Percentiles rank a stretch among this genome's conserved stretches.
Evolutionary conservation across 768 basidiomycete species (phyloP).

Genomic region (Hirschioporus abietinus): DNA sequence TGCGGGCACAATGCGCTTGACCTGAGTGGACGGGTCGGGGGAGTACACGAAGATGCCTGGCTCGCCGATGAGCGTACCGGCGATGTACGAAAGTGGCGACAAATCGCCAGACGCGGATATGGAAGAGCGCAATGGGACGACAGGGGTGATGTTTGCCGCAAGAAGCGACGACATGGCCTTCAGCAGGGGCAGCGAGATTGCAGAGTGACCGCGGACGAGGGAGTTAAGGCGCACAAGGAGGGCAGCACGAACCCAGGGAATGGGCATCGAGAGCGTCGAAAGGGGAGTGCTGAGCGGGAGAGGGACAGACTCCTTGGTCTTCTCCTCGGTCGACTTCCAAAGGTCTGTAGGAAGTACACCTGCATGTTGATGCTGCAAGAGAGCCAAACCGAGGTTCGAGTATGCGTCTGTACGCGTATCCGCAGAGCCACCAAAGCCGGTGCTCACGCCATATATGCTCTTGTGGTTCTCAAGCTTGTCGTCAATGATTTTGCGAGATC

Average conservation of each 20-base stretch:
- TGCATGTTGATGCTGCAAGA: slow-evolving; percentile 78
- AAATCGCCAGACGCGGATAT: slow-evolving; percentile 84
- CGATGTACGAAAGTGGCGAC: slow-evolving; percentile 79
- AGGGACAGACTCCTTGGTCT: slow-evolving; percentile 22
- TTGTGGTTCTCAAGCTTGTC: slow-evolving; percentile 61
- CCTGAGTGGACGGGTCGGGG: slow-evolving; percentile 42
- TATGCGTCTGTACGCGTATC: slow-evolving; percentile 78
- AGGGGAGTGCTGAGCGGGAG: slow-evolving; percentile 71
- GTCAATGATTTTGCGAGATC: slow-evolving; percentile 57
- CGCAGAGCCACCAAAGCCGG: slow-evolving; percentile 86
- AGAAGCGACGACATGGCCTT: slow-evolving; percentile 74
- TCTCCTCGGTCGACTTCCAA: slow-evolving; percentile 31
- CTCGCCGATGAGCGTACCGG: slow-evolving; percentile 75
- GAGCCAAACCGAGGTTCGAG: slow-evolving; percentile 67
- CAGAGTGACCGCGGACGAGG: slow-evolving; percentile 83
- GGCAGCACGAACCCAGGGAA: slow-evolving; percentile 83
- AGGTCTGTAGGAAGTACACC: slow-evolving; percentile 59
- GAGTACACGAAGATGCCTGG: slow-evolving; percentile 71
- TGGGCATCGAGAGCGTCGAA: slow-evolving; percentile 69
- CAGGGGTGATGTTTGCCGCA: slow-evolving; percentile 63
- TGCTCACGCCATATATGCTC: slow-evolving; percentile 81
- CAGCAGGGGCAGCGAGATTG: slow-evolving; percentile 75
- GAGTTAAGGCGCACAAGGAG: slow-evolving; percentile 87
- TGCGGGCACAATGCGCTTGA: slow-evolving; percentile 48
- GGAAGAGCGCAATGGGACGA: slow-evolving; percentile 79